Percentiles rank a stretch among this genome's conserved stretches.
Conservation (phyloP, 1,284 basidiomycete genomes). For the Termitomyces sp. region DNA sequence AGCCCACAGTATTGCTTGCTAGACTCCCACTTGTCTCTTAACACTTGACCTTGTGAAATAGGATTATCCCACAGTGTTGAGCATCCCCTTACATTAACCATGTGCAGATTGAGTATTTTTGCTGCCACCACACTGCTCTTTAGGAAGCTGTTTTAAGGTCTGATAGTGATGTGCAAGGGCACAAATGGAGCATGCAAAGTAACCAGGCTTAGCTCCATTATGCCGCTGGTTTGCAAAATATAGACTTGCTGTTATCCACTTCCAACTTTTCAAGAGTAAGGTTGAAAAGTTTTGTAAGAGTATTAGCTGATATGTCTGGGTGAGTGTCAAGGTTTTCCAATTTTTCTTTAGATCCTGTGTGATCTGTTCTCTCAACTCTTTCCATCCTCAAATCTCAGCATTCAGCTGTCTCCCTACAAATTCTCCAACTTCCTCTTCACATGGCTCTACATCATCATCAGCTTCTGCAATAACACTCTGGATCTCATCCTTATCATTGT, state of each 20-base stretch:
- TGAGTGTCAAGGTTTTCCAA: not conserved
- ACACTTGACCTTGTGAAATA: too few relatives aligned
- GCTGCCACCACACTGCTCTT: conserved; percentile 24
- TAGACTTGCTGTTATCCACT: not conserved
- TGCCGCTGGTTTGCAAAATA: conserved; percentile 3
- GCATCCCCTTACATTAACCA: too few relatives aligned
- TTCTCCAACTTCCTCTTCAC: not conserved
- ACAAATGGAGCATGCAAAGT: not conserved
- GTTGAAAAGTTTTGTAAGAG: not conserved
- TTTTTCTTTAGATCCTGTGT: not conserved
- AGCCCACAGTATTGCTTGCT: too few relatives aligned
- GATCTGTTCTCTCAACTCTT: not conserved
- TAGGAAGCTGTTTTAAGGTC: conserved; percentile 29
- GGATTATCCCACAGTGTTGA: too few relatives aligned
- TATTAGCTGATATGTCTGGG: not conserved
- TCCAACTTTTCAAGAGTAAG: not conserved
- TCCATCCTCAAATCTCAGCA: not conserved
- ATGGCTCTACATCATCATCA: not conserved
- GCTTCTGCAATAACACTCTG: not conserved
- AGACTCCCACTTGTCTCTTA: too few relatives aligned
- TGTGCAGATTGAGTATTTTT: conserved; percentile 15
- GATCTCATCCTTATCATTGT: not conserved
- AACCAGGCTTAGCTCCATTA: not conserved
- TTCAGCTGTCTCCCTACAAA: not conserved
- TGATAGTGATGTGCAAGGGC: conserved; percentile 30